These are phyloP conservation scores for Cymbidium sinense DNA, from an alignment of 106 monocot genomes.

Conservation along the genomic window DNA sequence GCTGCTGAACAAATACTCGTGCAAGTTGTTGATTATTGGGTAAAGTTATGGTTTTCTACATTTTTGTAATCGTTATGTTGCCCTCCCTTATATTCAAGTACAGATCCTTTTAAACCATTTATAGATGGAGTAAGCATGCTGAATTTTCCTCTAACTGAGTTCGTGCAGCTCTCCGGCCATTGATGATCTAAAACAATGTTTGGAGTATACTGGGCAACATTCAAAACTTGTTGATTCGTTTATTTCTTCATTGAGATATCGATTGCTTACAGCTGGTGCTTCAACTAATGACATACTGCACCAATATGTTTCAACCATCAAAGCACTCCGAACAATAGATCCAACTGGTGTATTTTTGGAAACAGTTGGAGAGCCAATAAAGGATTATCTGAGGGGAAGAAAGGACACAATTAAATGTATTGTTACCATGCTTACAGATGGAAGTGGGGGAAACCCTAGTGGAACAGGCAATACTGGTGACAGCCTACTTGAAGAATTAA, in stretches of 20 bases:
- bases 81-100: neutral
- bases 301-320: constrained; percentile 99
- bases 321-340: constrained; percentile 82
- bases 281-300: constrained; percentile 99
- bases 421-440: constrained; percentile 97
- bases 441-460: constrained; percentile 59
- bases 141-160: constrained; percentile 4
- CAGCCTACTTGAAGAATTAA: constrained; percentile 91
- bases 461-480: constrained; percentile 63
- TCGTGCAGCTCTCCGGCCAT: constrained; percentile 85
- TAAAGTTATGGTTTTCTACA: neutral
- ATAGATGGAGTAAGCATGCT: neutral
- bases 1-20: neutral
- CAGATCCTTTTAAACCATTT: neutral
- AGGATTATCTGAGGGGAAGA: constrained; percentile 88
- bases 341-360: constrained; percentile 95
- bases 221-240: constrained; percentile 97
- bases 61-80: neutral
- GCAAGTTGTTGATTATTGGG: neutral
- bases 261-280: constrained; percentile 95
- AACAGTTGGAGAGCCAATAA: constrained; percentile 94
- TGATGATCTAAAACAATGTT: constrained; percentile 88
- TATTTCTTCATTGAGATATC: constrained; percentile 77
- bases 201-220: constrained; percentile 95
- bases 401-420: constrained; percentile 99